Percentiles rank a stretch among this genome's conserved stretches.
Conservation (phyloP, 345 rosid genomes). For the Acer campestre region DNA sequence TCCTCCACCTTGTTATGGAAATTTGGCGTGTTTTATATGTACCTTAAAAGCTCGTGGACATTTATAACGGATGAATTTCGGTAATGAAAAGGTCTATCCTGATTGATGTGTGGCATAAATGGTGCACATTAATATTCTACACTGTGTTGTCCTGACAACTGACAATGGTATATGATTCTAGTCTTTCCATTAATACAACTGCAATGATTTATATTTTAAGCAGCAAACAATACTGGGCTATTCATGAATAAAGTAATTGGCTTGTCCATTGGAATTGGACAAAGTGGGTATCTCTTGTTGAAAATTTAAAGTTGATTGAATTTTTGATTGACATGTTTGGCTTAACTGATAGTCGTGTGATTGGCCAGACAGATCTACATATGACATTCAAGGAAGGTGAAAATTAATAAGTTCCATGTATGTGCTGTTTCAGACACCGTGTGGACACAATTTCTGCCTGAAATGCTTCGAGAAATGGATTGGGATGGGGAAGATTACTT, state of each 20-base stretch:
- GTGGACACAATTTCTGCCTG: slow-evolving; percentile 73
- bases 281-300: neutral
- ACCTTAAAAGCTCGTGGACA: neutral
- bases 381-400: neutral
- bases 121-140: neutral
- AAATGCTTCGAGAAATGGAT: slow-evolving; percentile 70
- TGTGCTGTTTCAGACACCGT: slow-evolving; percentile 57
- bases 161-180: neutral
- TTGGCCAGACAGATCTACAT: neutral
- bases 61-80: neutral
- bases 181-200: neutral
- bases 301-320: neutral
- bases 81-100: neutral
- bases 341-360: neutral
- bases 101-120: neutral
- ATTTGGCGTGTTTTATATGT: neutral
- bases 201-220: neutral
- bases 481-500: slow-evolving; percentile 48
- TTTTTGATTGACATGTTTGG: neutral
- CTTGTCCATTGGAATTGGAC: neutral
- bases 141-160: neutral
- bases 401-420: slow-evolving; percentile 9
- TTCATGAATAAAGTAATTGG: neutral
- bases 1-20: neutral
- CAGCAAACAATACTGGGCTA: neutral